Percentiles rank a stretch among this genome's conserved stretches.
These are phyloP conservation scores for Asterionellopsis glacialis DNA, from an alignment of 108 stramenopile species.

Conservation along the genomic window DNA sequence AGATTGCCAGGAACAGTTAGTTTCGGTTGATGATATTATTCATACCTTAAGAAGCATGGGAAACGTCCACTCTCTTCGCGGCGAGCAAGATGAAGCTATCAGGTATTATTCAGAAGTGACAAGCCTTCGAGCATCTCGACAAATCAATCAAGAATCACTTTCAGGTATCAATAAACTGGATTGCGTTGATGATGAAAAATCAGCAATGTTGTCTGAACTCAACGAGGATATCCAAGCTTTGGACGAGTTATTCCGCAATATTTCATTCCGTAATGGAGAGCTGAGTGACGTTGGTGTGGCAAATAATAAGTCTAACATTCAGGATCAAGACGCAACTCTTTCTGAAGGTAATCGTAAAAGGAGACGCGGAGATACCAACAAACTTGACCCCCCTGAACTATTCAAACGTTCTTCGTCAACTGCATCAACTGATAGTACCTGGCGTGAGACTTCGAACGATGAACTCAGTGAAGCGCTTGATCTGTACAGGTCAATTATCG, in stretches of 20 bases:
- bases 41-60: conserved; percentile 67
- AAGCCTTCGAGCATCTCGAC: conserved; percentile 44
- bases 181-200: conserved; percentile 8
- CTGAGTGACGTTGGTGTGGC: conserved; percentile 2
- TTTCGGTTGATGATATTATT: conserved; percentile 60
- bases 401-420: conserved; percentile 38
- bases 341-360: conserved; percentile 1
- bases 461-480: conserved; percentile 61
- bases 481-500: conserved; percentile 43
- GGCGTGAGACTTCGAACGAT: conserved; percentile 9
- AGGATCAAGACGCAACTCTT: too few species aligned
- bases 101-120: conserved; percentile 72
- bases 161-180: conserved; percentile 14
- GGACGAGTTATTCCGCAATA: conserved; percentile 72
- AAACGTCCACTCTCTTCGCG: conserved; percentile 73
- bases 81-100: conserved; percentile 74
- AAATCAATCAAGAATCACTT: conserved; percentile 24
- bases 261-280: conserved; percentile 54
- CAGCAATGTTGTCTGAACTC: conserved; percentile 62
- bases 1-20: conserved; percentile 20
- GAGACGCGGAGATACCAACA: conserved; percentile 7
- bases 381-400: conserved; percentile 28
- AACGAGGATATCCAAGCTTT: conserved; percentile 80
- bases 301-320: conserved; percentile 10
- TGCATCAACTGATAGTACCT: conserved; percentile 1